Conservation (phyloP, 2,329 filamentous ascomycete genomes). For the Talaromyces sp. region DNA sequence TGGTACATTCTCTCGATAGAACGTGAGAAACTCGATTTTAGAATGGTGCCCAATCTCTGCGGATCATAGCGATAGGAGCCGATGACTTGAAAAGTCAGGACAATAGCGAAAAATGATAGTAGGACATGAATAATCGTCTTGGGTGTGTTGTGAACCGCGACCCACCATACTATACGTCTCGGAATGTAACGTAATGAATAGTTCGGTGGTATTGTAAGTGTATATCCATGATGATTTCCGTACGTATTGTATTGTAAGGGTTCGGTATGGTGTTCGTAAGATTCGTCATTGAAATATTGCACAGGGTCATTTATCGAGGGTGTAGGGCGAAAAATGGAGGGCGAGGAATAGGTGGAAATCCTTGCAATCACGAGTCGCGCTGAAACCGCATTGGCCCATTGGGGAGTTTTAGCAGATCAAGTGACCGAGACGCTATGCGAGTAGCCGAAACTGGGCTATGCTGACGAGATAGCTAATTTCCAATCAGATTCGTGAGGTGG, state of each 20-base stretch:
- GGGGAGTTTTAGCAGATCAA: conserved; percentile 51
- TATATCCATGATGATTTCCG: conserved; percentile 4
- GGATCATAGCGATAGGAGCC: conserved; percentile 8
- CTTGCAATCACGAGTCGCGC: conserved; percentile 5
- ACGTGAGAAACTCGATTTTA: background rate
- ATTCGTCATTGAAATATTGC: conserved; percentile 13
- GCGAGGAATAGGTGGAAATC: conserved; percentile 2
- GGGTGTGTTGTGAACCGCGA: conserved; percentile 3
- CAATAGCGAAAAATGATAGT: background rate
- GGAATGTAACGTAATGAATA: conserved; percentile 17
- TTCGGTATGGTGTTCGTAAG: conserved; percentile 11
- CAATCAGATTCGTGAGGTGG: conserved; percentile 21
- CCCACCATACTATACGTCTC: conserved; percentile 13
- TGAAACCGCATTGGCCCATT: conserved; percentile 18
- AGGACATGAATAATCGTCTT: background rate
- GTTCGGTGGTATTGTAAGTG: conserved; percentile 10
- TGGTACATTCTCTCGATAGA: background rate
- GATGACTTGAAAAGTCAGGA: background rate
- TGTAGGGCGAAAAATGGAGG: background rate
- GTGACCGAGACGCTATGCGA: conserved; percentile 60
- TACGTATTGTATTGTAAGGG: conserved; percentile 11
- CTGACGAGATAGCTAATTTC: conserved; percentile 6
- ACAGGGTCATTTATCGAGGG: background rate
- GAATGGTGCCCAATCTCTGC: conserved; percentile 11
- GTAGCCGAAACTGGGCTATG: conserved; percentile 33